These are phyloP conservation scores for Acanthamoeba lenticulata DNA, from an alignment of 208 protist genomes.

Conservation along the genomic window DNA sequence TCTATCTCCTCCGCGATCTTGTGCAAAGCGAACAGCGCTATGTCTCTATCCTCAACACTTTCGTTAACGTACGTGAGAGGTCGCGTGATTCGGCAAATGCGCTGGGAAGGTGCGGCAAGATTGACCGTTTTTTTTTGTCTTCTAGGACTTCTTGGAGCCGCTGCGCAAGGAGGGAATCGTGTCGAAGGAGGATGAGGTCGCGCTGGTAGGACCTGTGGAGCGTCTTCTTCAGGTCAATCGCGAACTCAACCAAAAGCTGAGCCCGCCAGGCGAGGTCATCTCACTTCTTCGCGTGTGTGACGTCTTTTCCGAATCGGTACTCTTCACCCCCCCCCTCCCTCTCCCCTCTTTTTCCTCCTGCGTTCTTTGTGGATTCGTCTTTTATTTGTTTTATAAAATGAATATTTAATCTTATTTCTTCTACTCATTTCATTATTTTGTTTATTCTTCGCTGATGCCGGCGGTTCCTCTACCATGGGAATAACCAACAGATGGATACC, in stretches of 20 bases:
- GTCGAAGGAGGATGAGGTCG: not conserved
- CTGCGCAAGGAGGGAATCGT: not conserved
- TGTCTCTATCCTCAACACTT: not conserved
- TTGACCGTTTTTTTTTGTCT: not conserved
- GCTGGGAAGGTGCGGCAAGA: too few species aligned
- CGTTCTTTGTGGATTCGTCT: not conserved
- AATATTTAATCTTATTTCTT: too few species aligned
- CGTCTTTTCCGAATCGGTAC: not conserved
- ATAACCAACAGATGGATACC: not conserved
- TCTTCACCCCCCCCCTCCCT: not conserved
- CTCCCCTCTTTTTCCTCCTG: not conserved
- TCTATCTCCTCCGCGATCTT: not conserved
- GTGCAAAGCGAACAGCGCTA: constrained; percentile 34
- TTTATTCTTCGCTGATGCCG: not conserved
- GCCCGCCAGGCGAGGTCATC: constrained; percentile 15
- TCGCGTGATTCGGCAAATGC: not conserved
- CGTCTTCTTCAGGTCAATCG: not conserved
- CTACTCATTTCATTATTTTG: not conserved
- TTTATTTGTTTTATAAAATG: not conserved
- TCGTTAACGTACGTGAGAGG: not conserved
- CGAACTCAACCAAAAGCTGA: constrained; percentile 24
- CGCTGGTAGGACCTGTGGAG: constrained; percentile 3
- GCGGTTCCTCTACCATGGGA: not conserved
- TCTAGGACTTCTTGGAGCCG: not conserved
- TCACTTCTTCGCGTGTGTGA: not conserved